Percentiles rank a stretch among this genome's conserved stretches.
Evolutionary conservation across 768 basidiomycete species (phyloP).

Genomic region (Lentinula sp.): DNA sequence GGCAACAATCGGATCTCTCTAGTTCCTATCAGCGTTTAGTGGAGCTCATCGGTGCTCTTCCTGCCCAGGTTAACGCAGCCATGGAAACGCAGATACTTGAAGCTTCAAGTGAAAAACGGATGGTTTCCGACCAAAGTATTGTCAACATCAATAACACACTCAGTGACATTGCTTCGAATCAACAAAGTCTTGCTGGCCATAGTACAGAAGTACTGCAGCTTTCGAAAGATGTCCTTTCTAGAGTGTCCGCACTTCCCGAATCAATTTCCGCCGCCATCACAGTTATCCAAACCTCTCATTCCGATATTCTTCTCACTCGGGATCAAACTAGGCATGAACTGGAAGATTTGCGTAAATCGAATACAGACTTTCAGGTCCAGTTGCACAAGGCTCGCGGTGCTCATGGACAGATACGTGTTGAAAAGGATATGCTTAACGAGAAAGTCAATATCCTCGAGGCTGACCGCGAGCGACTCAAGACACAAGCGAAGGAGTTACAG

Average conservation of each 20-base stretch:
- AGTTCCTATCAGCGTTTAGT: slow-evolving; percentile 34
- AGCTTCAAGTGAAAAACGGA: slow-evolving; percentile 16
- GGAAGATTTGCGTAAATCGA: slow-evolving; percentile 63
- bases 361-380: slow-evolving; percentile 67
- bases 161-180: slow-evolving; percentile 44
- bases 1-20: slow-evolving; percentile 30
- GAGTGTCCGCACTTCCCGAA: slow-evolving; percentile 55
- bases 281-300: slow-evolving; percentile 53
- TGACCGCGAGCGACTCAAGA: slow-evolving; percentile 58
- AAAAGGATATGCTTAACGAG: slow-evolving; percentile 70
- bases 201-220: slow-evolving; percentile 43
- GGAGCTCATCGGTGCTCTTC: slow-evolving; percentile 39
- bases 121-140: slow-evolving; percentile 27
- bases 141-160: slow-evolving; percentile 41
- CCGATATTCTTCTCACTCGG: slow-evolving; percentile 54
- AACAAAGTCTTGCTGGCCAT: slow-evolving; percentile 41
- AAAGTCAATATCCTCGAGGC: slow-evolving; percentile 53
- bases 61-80: slow-evolving; percentile 37
- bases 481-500: slow-evolving; percentile 50
- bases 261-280: slow-evolving; percentile 45
- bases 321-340: slow-evolving; percentile 56
- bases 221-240: slow-evolving; percentile 47
- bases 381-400: slow-evolving; percentile 71
- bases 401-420: slow-evolving; percentile 73
- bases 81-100: slow-evolving; percentile 35